Evolutionary conservation across 345 rosid species (phyloP).

Genomic region (Noccaea caerulescens): DNA sequence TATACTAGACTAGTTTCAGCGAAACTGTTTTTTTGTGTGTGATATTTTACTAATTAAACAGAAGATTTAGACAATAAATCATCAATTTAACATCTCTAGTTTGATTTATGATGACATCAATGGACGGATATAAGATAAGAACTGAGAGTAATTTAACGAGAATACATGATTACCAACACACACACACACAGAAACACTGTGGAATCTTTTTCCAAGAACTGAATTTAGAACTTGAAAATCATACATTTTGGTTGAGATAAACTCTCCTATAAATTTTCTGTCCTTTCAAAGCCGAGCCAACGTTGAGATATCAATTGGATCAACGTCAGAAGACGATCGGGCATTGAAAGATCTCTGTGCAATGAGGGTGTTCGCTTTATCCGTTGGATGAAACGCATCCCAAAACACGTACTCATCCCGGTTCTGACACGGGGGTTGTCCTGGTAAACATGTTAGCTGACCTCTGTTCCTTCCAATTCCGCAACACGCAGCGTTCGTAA

Average conservation of each 20-base stretch:
- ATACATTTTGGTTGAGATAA: background rate
- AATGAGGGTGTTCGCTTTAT: conserved; percentile 54
- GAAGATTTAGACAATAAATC: background rate
- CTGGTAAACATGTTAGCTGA: conserved; percentile 73
- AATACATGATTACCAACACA: background rate
- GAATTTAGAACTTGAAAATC: conserved; percentile 14
- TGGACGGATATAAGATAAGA: background rate
- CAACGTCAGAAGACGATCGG: conserved; percentile 49
- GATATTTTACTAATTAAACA: background rate
- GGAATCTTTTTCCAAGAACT: conserved; percentile 6
- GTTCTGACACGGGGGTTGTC: conserved; percentile 57
- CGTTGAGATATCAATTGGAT: conserved; percentile 57
- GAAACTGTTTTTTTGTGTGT: background rate
- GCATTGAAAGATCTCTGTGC: conserved; percentile 60
- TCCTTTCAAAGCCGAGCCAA: conserved; percentile 39
- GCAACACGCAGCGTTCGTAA: conserved; percentile 64
- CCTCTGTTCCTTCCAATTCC: conserved; percentile 78
- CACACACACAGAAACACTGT: background rate
- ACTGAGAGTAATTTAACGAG: background rate
- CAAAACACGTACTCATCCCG: conserved; percentile 60
- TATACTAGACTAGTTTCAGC: background rate
- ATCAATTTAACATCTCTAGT: background rate
- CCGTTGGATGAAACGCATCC: conserved; percentile 80
- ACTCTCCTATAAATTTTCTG: background rate
- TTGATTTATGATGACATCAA: background rate